Percentiles rank a stretch among this genome's conserved stretches.
Evolutionary conservation across 768 basidiomycete species (phyloP).

Genomic region (Pleurotus giganteus): DNA sequence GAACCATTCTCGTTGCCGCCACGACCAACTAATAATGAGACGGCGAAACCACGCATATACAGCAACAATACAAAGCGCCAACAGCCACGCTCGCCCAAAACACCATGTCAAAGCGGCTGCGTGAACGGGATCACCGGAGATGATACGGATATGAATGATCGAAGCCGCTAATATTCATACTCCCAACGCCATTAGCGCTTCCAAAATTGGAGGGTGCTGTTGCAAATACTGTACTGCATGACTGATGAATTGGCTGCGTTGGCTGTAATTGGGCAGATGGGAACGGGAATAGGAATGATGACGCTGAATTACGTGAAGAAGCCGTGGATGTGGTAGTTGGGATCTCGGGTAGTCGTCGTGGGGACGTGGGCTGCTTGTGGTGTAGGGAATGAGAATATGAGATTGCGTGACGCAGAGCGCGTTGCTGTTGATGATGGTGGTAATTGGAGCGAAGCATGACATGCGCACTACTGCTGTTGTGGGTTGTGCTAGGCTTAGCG

Average conservation of each 20-base stretch:
- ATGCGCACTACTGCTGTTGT: not conserved
- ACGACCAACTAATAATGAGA: not conserved
- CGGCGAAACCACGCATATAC: not conserved
- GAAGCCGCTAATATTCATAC: not conserved
- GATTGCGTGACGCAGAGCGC: slow-evolving; percentile 6
- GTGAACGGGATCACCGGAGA: not conserved
- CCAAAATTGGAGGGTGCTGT: not conserved
- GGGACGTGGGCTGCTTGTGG: not conserved
- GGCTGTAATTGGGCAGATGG: not conserved
- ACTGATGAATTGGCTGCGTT: not conserved
- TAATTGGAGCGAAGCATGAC: not conserved
- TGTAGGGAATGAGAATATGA: slow-evolving; percentile 5
- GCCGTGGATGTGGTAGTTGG: not conserved
- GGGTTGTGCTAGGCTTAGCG: not conserved
- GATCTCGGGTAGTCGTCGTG: not conserved
- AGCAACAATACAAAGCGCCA: not conserved
- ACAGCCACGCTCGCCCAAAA: not conserved
- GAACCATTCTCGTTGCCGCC: not conserved
- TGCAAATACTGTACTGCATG: not conserved
- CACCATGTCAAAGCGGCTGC: not conserved
- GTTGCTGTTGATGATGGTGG: slow-evolving; percentile 2
- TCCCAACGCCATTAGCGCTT: not conserved
- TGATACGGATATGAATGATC: slow-evolving; percentile 1
- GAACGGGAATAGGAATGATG: not conserved
- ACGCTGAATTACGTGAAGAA: not conserved